A percentile compares a stretch with the other conserved stretches of the same genome.
Conservation (phyloP, 2,329 filamentous ascomycete species). For the Aspergillus felis region DNA sequence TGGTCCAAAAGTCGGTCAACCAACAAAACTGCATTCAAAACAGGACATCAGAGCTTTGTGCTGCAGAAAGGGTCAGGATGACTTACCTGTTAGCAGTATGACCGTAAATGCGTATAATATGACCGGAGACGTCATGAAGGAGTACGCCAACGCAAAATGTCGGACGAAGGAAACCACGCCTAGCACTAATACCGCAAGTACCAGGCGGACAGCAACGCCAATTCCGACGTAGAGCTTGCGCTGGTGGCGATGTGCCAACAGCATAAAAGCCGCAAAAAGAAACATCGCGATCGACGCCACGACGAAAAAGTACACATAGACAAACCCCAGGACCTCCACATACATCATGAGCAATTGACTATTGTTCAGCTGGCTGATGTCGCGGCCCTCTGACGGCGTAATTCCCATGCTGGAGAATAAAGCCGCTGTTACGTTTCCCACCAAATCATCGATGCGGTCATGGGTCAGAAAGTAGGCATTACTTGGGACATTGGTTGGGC, state of each 20-base stretch:
- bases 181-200: constrained; percentile 26
- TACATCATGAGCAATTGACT: constrained; percentile 34
- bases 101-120: constrained; percentile 35
- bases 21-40: constrained; percentile 24
- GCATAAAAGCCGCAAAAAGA: constrained; percentile 32
- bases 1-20: constrained; percentile 35
- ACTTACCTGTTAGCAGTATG: constrained; percentile 28
- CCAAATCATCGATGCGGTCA: constrained; percentile 29
- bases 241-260: constrained; percentile 26
- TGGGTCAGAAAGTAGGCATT: constrained; percentile 21
- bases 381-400: constrained; percentile 25
- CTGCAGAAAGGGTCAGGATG: background rate
- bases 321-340: constrained; percentile 35
- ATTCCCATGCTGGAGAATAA: constrained; percentile 41
- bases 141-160: constrained; percentile 32
- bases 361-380: constrained; percentile 25
- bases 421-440: constrained; percentile 39
- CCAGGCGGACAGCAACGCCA: constrained; percentile 24
- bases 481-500: constrained; percentile 16
- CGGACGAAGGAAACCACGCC: constrained; percentile 27
- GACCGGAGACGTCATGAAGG: constrained; percentile 39
- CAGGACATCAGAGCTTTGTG: constrained; percentile 5
- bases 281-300: constrained; percentile 35
- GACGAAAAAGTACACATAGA: constrained; percentile 39
- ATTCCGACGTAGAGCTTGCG: constrained; percentile 19